Evolutionary conservation across 257 asterid species (phyloP).

Genomic region (Gardenia jasminoides): DNA sequence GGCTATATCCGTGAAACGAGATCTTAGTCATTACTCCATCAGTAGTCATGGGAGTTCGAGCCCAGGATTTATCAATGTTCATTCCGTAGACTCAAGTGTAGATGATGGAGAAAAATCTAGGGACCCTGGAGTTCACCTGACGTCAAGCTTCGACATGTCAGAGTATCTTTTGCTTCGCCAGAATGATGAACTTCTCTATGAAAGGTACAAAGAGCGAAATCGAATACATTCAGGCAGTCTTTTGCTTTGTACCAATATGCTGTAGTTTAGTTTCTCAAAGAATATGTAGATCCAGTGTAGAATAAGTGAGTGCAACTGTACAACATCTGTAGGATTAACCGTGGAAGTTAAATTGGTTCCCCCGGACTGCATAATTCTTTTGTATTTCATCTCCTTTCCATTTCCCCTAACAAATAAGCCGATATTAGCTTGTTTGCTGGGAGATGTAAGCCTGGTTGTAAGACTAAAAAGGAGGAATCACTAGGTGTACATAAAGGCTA

Average conservation of each 20-base stretch:
- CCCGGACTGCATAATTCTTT: no score
- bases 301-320: background rate
- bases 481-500: background rate
- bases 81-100: constrained; percentile 18
- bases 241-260: constrained; percentile 47
- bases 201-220: constrained; percentile 52
- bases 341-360: background rate
- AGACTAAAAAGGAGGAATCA: background rate
- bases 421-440: no score
- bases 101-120: constrained; percentile 15
- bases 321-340: background rate
- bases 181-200: constrained; percentile 60
- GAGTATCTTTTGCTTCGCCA: constrained; percentile 41
- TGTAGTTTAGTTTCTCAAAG: constrained; percentile 21
- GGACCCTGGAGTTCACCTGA: constrained; percentile 19
- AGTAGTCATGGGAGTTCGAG: constrained; percentile 83
- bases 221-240: constrained; percentile 69
- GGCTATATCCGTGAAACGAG: constrained; percentile 35
- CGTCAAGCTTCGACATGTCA: constrained; percentile 52
- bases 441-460: no score
- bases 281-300: background rate
- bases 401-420: background rate
- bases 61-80: constrained; percentile 29
- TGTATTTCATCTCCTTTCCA: no score
- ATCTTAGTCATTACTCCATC: constrained; percentile 37